Evolutionary conservation across 2,329 filamentous ascomycete species (phyloP).

Genomic region (Trematosphaeria pertusa): DNA sequence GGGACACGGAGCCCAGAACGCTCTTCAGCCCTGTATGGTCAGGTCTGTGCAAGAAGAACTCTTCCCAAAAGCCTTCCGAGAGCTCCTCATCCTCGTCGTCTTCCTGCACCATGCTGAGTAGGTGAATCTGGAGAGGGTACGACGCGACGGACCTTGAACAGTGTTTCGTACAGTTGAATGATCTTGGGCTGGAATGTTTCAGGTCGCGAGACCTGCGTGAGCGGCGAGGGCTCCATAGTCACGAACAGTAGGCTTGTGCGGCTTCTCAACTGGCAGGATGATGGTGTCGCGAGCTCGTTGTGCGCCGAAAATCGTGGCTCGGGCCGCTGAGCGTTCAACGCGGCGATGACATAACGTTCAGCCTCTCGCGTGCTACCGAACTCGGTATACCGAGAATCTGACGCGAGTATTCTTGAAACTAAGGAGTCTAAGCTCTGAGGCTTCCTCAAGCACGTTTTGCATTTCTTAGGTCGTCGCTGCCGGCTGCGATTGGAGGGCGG

Average conservation of each 20-base stretch:
- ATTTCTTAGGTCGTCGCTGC: no score
- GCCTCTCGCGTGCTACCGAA: not conserved
- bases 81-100: constrained; percentile 69
- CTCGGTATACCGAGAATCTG: not conserved
- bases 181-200: constrained; percentile 95
- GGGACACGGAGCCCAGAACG: constrained; percentile 72
- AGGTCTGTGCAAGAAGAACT: constrained; percentile 90
- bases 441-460: no score
- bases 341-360: constrained; percentile 10
- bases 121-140: no score
- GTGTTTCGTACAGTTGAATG: constrained; percentile 82
- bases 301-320: constrained; percentile 10
- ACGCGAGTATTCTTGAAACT: no score
- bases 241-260: not conserved
- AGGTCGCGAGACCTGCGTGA: constrained; percentile 90
- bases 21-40: constrained; percentile 72
- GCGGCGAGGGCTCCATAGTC: constrained; percentile 84
- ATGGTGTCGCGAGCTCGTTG: constrained; percentile 11
- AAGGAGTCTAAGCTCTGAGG: no score
- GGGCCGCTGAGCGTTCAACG: constrained; percentile 9
- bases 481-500: no score
- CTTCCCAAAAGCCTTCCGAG: constrained; percentile 91
- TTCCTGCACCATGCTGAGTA: constrained; percentile 55
- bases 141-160: no score
- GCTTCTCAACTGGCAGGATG: constrained; percentile 4